Percentiles rank a stretch among this genome's conserved stretches.
Conservation (phyloP, 257 asterid species). For the Linderniella brevidens region DNA sequence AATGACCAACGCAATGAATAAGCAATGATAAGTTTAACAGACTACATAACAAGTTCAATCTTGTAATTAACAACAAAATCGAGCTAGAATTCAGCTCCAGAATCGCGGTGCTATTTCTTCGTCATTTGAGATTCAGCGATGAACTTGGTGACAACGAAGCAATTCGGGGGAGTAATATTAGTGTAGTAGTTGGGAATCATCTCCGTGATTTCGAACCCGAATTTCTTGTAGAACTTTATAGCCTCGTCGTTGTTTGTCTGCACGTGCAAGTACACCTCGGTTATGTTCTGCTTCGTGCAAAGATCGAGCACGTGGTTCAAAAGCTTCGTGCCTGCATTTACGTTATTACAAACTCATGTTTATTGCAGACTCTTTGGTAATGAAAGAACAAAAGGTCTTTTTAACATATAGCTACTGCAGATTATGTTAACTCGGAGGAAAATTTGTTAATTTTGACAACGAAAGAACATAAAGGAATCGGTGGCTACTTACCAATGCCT, state of each 20-base stretch:
- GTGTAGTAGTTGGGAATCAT: conserved; percentile 76
- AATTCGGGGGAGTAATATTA: conserved; percentile 80
- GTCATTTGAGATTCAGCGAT: conserved; percentile 26
- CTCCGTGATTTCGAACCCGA: conserved; percentile 74
- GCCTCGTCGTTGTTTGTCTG: conserved; percentile 92
- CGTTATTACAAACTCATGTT: conserved; percentile 5
- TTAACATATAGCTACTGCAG: conserved; percentile 1
- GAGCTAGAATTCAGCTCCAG: conserved; percentile 8
- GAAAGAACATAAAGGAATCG: conserved; percentile 5
- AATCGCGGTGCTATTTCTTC: conserved; percentile 22
- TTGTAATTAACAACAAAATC: background rate
- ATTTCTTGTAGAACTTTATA: conserved; percentile 80
- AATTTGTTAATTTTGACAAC: conserved; percentile 2
- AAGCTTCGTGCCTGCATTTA: conserved; percentile 52
- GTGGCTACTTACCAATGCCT: conserved; percentile 25
- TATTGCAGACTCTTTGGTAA: background rate
- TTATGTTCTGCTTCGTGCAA: conserved; percentile 61
- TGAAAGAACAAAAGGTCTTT: background rate
- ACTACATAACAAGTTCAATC: too few relatives aligned
- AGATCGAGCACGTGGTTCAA: conserved; percentile 72
- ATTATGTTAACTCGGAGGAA: background rate
- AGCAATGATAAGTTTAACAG: too few relatives aligned
- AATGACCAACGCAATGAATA: too few relatives aligned
- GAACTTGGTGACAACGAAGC: conserved; percentile 69
- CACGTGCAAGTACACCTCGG: conserved; percentile 83